A percentile compares a stretch with the other conserved stretches of the same genome.
phyloP scores from a whole-genome alignment of 2,329 filamentous ascomycete genomes.

The Fusarium sp. region DNA sequence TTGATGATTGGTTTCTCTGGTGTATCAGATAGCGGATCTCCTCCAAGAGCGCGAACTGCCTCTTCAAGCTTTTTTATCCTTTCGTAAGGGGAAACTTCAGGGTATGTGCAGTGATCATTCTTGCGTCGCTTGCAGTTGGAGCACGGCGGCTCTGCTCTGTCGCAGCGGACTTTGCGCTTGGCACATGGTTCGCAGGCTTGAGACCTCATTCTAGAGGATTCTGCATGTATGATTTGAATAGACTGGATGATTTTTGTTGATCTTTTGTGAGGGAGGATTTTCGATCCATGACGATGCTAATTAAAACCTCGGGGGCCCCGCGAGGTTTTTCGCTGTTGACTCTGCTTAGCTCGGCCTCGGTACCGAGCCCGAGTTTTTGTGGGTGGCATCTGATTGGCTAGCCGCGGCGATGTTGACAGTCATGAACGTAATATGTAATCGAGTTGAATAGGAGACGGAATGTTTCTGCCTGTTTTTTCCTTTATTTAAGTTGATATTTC shows the following conservation, averaged over 20 bases:
- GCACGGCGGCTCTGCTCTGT: conserved; percentile 25
- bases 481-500: neutral
- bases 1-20: neutral
- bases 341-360: conserved; percentile 17
- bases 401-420: accelerated
- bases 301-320: conserved; percentile 23
- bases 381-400: neutral
- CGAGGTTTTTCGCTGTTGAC: conserved; percentile 4
- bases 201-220: conserved; percentile 1
- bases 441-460: neutral
- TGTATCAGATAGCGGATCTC: conserved; percentile 7
- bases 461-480: neutral
- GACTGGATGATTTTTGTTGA: neutral
- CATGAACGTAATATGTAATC: conserved; percentile 4
- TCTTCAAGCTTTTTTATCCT: conserved; percentile 26
- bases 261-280: neutral
- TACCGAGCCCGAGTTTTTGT: conserved; percentile 24
- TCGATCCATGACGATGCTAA: conserved; percentile 24
- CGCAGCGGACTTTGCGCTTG: conserved; percentile 32
- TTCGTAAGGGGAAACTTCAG: conserved; percentile 18
- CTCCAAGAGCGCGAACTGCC: conserved; percentile 16
- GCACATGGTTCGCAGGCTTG: conserved; percentile 38
- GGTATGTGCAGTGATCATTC: conserved; percentile 26
- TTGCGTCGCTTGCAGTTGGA: conserved; percentile 31
- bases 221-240: neutral